A percentile compares a stretch with the other conserved stretches of the same genome.
Evolutionary conservation across 345 rosid species (phyloP).

Genomic region (Camelina sativa): DNA sequence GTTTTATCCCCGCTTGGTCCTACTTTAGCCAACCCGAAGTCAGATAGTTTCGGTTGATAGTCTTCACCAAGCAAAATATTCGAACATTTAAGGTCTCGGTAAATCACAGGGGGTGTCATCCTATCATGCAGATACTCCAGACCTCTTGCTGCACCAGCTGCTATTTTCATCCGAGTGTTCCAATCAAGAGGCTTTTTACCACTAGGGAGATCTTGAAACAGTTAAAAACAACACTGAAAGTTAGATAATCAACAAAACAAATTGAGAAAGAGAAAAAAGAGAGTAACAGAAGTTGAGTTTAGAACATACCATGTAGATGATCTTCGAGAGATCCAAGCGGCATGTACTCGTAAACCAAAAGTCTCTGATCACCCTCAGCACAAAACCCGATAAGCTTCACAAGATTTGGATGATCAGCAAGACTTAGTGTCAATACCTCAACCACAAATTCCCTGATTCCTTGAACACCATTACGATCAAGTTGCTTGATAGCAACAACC

Average conservation of each 20-base stretch:
- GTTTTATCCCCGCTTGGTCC: constrained; percentile 92
- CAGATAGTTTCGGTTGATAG: constrained; percentile 80
- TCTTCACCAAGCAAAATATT: constrained; percentile 82
- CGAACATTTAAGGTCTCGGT: constrained; percentile 88
- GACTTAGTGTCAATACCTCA: constrained; percentile 78
- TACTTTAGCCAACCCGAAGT: constrained; percentile 94
- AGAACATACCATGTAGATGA: constrained; percentile 72
- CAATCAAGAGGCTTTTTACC: constrained; percentile 67
- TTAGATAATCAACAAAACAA: constrained; percentile 5
- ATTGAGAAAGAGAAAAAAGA: not conserved
- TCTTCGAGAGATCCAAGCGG: constrained; percentile 80
- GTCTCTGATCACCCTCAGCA: constrained; percentile 88
- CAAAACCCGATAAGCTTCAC: constrained; percentile 91
- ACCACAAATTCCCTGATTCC: constrained; percentile 87
- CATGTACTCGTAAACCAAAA: constrained; percentile 89
- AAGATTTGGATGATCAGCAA: constrained; percentile 80
- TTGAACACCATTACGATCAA: constrained; percentile 79
- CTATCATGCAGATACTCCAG: constrained; percentile 82
- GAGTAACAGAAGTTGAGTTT: not conserved
- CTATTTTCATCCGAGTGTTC: constrained; percentile 85
- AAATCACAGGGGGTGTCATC: constrained; percentile 80
- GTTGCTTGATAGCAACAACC: constrained; percentile 94
- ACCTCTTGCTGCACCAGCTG: constrained; percentile 90
- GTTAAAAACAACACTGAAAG: constrained; percentile 12
- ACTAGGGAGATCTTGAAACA: constrained; percentile 56